Base-by-base conservation (phyloP, 2,329 filamentous ascomycete species). In the Aspergillus sp. region DNA sequence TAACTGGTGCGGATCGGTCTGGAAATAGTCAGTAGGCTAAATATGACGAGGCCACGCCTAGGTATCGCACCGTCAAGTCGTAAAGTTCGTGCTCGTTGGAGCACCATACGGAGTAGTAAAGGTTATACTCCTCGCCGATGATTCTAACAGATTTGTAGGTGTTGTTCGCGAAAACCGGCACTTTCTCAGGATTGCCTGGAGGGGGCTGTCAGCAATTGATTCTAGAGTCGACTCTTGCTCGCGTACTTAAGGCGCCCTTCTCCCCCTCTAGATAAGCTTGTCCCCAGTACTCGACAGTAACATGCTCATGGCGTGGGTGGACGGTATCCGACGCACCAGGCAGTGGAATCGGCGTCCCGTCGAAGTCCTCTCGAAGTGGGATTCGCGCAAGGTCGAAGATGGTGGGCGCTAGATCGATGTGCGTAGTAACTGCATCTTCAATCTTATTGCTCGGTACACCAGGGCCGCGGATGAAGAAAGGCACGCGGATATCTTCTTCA, bases 251-350 rank as follows among this genome's bases (percentile, higher is more conserved):
- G 14, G 49, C 43, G 1, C 55, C 55, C 49, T 39, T 52, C 35
- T 52, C 55, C 1, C 59, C 59, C 11, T 62, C 58, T 4, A 65
- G 51, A 17, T 66, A 56, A 6, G 63, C 64, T 6, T 51, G 19
- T 0, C 83, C 83, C 83, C 83, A 86, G 58, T 77, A 84, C 63
- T 86, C 83, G 1, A 86, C 77, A 3, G 79, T 81, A n/a, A 84
- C 80, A 61, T 85, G 83, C 65, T 86, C 84, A 19, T 78, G 73
- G 11, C 39, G 51, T 14, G n/a, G 23, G 15, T 31, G 14, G 2
- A 39, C 51, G 14, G 9, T 1, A 19, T 41, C 60, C 0, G 70
- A 66, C 1, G 17, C 31, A 8, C 68, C 73, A 2, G 57, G 55
- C 3, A 79, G 52, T 0, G 79, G 78, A 27, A 86, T 83, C 0